A percentile compares a stretch with the other conserved stretches of the same genome.
Evolutionary conservation across 2,329 filamentous ascomycete species (phyloP).

Genomic region (Colletotrichum sp.): DNA sequence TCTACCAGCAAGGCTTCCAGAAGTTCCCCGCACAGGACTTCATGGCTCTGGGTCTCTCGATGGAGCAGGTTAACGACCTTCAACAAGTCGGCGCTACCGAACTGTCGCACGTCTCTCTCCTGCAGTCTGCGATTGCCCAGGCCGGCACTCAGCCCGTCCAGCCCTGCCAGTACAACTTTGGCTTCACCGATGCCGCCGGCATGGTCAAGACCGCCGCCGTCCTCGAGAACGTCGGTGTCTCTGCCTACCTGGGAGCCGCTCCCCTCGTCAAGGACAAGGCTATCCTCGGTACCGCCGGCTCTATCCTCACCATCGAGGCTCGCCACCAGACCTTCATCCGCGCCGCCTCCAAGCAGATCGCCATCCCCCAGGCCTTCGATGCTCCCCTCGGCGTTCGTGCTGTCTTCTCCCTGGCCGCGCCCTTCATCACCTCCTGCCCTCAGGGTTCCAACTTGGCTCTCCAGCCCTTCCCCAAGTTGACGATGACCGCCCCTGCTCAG

Average conservation of each 20-base stretch:
- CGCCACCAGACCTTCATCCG: conserved; percentile 78
- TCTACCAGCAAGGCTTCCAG: conserved; percentile 74
- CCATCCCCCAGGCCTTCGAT: conserved; percentile 74
- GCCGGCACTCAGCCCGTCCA: conserved; percentile 69
- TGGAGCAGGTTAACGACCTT: conserved; percentile 54
- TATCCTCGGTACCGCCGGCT: conserved; percentile 70
- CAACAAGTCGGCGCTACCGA: conserved; percentile 28
- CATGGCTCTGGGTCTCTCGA: conserved; percentile 62
- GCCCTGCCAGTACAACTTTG: conserved; percentile 76
- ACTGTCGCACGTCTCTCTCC: conserved; percentile 59
- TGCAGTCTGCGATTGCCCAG: conserved; percentile 65
- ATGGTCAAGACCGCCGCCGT: conserved; percentile 75
- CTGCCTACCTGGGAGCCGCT: conserved; percentile 76
- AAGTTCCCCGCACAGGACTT: conserved; percentile 72
- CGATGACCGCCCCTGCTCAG: conserved; percentile 53
- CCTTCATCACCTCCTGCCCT: conserved; percentile 76
- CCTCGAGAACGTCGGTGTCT: conserved; percentile 76
- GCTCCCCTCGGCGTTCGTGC: conserved; percentile 70
- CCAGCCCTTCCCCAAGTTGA: conserved; percentile 64
- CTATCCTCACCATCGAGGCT: conserved; percentile 75
- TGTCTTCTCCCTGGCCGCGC: conserved; percentile 75
- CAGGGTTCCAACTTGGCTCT: conserved; percentile 67
- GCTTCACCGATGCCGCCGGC: conserved; percentile 65
- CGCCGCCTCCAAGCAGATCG: conserved; percentile 58
- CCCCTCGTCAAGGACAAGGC: conserved; percentile 64